These are phyloP conservation scores for Austroboletus novae-zelandiae DNA, from an alignment of 1,284 basidiomycete species.

Conservation along the genomic window DNA sequence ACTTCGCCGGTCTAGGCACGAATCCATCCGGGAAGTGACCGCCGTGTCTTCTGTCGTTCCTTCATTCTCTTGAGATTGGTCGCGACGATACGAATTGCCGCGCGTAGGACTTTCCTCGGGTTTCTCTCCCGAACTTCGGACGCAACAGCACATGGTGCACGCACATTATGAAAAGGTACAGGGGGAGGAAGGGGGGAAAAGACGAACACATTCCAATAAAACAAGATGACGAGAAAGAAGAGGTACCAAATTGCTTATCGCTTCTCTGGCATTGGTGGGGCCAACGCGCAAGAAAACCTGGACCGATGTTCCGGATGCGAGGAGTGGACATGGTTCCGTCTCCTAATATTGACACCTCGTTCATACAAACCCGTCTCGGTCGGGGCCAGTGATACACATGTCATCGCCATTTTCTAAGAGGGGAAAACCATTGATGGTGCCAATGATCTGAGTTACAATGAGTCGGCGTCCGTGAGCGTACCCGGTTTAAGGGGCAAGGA, in stretches of 20 bases:
- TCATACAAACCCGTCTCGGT: not conserved
- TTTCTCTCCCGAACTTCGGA: slow-evolving; percentile 5
- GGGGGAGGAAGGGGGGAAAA: not conserved
- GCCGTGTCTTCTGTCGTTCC: not conserved
- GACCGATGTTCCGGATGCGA: not conserved
- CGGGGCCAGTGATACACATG: not conserved
- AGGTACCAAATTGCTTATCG: not conserved
- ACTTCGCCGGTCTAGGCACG: slow-evolving; percentile 1
- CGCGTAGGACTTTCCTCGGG: not conserved
- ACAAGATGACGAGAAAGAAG: not conserved
- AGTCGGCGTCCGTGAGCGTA: not conserved
- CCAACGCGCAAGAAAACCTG: not conserved
- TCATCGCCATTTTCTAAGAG: not conserved
- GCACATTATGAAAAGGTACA: not conserved
- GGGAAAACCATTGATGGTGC: not conserved
- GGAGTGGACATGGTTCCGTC: not conserved
- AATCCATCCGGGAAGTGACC: not conserved
- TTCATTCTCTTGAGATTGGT: not conserved
- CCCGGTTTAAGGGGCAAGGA: not conserved
- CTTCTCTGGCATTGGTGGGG: not conserved
- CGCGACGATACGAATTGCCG: not conserved
- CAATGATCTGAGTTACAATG: not conserved
- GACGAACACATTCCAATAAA: not conserved
- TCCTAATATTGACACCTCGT: not conserved
- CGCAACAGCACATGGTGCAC: not conserved